A percentile compares a stretch with the other conserved stretches of the same genome.
phyloP scores from a whole-genome alignment of 208 protist genomes.

The Leishmania aethiopica region DNA sequence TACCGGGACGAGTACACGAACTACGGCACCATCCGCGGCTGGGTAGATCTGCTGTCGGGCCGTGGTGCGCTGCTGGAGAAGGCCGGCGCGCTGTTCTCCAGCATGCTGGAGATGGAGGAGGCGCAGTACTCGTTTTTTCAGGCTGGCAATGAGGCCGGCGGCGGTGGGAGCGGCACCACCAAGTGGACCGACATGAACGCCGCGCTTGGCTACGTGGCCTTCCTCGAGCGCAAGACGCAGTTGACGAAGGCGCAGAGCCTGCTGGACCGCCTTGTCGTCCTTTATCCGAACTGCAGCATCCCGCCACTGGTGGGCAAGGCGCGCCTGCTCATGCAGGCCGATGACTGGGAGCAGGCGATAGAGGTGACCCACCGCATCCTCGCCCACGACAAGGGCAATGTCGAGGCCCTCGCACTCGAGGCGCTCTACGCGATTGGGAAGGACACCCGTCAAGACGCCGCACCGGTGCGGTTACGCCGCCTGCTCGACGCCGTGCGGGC shows the following conservation, averaged over 20 bases:
- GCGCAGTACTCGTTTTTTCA: slow-evolving; percentile 25
- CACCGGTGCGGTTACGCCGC: slow-evolving; percentile 54
- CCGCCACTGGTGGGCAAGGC: slow-evolving; percentile 81
- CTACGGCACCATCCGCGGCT: slow-evolving; percentile 69
- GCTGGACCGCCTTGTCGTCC: slow-evolving; percentile 82
- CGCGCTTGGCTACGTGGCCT: slow-evolving; percentile 81
- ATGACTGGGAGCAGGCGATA: slow-evolving; percentile 93
- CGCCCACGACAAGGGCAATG: slow-evolving; percentile 69
- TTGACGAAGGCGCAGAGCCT: slow-evolving; percentile 78
- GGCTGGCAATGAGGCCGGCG: not conserved
- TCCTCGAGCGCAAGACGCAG: slow-evolving; percentile 85
- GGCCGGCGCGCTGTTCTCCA: slow-evolving; percentile 71
- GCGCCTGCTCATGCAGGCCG: slow-evolving; percentile 84
- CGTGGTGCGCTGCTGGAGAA: slow-evolving; percentile 85
- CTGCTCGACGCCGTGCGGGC: slow-evolving; percentile 63
- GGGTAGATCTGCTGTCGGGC: slow-evolving; percentile 88
- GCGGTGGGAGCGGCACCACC: not conserved
- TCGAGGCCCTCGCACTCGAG: slow-evolving; percentile 78
- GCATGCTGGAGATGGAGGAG: slow-evolving; percentile 63
- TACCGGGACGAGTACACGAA: slow-evolving; percentile 88
- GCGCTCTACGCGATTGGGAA: slow-evolving; percentile 81
- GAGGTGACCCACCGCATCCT: slow-evolving; percentile 89
- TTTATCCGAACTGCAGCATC: slow-evolving; percentile 62
- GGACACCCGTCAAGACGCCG: slow-evolving; percentile 69
- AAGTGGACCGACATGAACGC: slow-evolving; percentile 78